These are phyloP conservation scores for Fonsecaea monophora DNA, from an alignment of 2,329 filamentous ascomycete genomes.

Conservation along the genomic window DNA sequence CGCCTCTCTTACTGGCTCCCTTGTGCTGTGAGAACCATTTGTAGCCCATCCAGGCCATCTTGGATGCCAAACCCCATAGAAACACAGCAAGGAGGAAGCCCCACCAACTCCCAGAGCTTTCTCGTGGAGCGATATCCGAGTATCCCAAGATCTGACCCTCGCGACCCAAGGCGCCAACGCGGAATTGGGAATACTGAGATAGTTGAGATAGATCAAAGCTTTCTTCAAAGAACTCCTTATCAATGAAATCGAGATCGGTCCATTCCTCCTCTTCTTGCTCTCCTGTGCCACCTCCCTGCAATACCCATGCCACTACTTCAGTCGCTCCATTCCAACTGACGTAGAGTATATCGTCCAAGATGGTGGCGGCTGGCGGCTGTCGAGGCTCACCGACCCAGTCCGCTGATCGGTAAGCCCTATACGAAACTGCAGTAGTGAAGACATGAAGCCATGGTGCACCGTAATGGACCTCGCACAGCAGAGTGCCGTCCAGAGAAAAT, in stretches of 20 bases:
- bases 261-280: constrained; percentile 19
- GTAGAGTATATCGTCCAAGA: constrained; percentile 46
- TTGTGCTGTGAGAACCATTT: constrained; percentile 17
- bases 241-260: constrained; percentile 30
- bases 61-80: constrained; percentile 16
- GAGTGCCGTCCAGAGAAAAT: constrained; percentile 46
- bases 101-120: constrained; percentile 23
- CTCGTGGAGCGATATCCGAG: constrained; percentile 18
- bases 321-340: constrained; percentile 58
- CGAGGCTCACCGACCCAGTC: constrained; percentile 61
- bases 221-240: constrained; percentile 34
- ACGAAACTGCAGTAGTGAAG: constrained; percentile 55
- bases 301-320: constrained; percentile 42
- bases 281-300: constrained; percentile 26
- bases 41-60: constrained; percentile 13
- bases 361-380: constrained; percentile 33
- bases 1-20: constrained; percentile 6
- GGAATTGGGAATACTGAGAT: constrained; percentile 24
- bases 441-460: constrained; percentile 46
- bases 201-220: constrained; percentile 27
- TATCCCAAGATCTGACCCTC: constrained; percentile 25
- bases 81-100: constrained; percentile 15
- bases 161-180: constrained; percentile 31
- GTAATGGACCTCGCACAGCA: constrained; percentile 62
- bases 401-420: constrained; percentile 58